Evolutionary conservation across 2,329 filamentous ascomycete species (phyloP), one percentile per base, ranked within the genome.

Genomic region (Calonectria naviculata): DNA sequence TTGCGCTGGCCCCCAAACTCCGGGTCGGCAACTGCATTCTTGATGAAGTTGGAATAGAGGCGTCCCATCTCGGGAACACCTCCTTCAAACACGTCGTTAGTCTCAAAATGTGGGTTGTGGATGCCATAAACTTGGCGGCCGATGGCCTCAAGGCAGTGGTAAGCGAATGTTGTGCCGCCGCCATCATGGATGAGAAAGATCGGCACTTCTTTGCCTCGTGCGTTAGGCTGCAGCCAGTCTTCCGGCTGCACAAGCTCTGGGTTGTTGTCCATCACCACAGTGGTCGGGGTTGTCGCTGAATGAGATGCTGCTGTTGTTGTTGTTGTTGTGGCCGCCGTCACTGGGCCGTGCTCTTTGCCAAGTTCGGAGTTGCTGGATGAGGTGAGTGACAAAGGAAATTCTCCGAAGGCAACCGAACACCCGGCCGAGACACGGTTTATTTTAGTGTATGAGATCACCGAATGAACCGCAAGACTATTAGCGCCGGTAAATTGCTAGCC

Each of bases 141-240:
- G 26, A 91, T 81, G 1, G 83, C 76, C 21, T 86, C 84, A 5
- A 92, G 83, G 72, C 86, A 87, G 79, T 89, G 85, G 78, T 91
- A 91, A 74, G 85, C 85, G 76, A 89, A 90, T 3, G 86, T 87
- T 2, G 89, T 91, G 76, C 90, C 90, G 73, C 90, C 89, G 73
- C 90, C 90, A 72, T 92, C 90, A 80, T 92, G 90, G 44, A 91
- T 82, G 49, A 92, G 84, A 68, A 92, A 82, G 56, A 90, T 81
- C 2, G 89, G 89, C n/a, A 83, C 83, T 28, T 77, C 61, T 36
- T 72, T 72, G 15, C 76, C 71, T 12, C 71, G 44, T 36, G 54
- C 64, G 44, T 72, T 69, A 1, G 77, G 75, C 5, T 74, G 74
- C 24, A 71, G 65, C 80, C 79, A 82, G 73, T 80, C 78, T 56